Conservation (phyloP, 257 asterid species). For the Ballota nigra region DNA sequence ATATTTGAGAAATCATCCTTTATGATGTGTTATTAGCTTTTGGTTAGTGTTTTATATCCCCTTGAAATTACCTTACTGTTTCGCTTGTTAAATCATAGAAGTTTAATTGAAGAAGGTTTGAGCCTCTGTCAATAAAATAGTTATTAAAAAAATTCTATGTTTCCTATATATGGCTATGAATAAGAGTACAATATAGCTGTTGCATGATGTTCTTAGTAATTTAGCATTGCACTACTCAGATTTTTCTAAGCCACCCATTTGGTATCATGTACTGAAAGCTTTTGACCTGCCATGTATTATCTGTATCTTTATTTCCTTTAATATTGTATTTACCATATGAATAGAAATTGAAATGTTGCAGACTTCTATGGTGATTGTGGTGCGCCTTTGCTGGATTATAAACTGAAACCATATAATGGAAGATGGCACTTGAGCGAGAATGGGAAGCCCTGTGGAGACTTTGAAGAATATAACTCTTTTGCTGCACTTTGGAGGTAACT, state of each 20-base stretch:
- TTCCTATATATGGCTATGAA: no score
- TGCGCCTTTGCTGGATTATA: conserved; percentile 87
- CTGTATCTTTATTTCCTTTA: conserved; percentile 14
- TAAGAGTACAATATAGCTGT: no score
- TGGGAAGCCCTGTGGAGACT: conserved; percentile 75
- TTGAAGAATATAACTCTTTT: conserved; percentile 19
- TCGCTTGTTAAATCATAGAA: background rate
- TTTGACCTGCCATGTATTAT: conserved; percentile 19
- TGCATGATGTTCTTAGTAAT: conserved; percentile 8
- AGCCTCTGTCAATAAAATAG: background rate
- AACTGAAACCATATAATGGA: conserved; percentile 78
- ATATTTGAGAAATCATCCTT: background rate
- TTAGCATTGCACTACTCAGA: background rate
- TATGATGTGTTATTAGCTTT: background rate
- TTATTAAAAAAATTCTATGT: background rate
- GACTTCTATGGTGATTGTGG: conserved; percentile 70
- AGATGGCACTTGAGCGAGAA: conserved; percentile 91
- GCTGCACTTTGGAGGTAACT: conserved; percentile 1
- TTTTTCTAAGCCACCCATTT: background rate
- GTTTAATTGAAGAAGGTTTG: background rate
- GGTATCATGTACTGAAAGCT: background rate
- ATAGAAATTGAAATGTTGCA: conserved; percentile 33
- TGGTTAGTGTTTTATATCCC: background rate
- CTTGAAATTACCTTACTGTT: background rate
- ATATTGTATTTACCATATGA: conserved; percentile 18